A percentile compares a stretch with the other conserved stretches of the same genome.
These are phyloP conservation scores for Septoria linicola DNA, from an alignment of 2,329 filamentous ascomycete genomes.

Conservation along the genomic window DNA sequence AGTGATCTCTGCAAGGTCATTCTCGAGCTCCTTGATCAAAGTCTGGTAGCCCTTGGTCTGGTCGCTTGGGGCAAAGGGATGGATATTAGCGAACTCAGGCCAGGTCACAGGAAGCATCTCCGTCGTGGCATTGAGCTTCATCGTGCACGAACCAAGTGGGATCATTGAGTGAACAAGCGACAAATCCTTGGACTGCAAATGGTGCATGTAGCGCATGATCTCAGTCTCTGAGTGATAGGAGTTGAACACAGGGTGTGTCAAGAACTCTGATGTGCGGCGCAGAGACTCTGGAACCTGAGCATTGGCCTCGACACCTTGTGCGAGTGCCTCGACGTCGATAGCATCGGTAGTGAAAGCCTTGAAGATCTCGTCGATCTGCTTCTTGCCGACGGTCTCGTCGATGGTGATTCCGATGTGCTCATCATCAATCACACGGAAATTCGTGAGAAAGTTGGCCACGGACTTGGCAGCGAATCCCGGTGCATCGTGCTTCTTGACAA, in stretches of 20 bases:
- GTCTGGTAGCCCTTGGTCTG: conserved; percentile 66
- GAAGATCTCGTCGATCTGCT: conserved; percentile 59
- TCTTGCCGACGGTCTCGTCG: conserved; percentile 67
- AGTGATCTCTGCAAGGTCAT: conserved; percentile 77
- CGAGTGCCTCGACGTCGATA: conserved; percentile 37
- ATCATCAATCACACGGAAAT: conserved; percentile 62
- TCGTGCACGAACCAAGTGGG: conserved; percentile 91
- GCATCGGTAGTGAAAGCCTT: conserved; percentile 54
- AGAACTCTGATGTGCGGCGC: conserved; percentile 69
- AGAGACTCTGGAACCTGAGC: conserved; percentile 57
- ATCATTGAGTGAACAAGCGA: conserved; percentile 98
- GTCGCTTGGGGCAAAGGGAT: conserved; percentile 71
- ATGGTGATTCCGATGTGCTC: conserved; percentile 70
- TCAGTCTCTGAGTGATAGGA: conserved; percentile 93
- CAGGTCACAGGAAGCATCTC: conserved; percentile 88
- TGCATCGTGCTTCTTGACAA: conserved; percentile 56
- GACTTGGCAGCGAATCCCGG: conserved; percentile 52
- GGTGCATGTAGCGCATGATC: conserved; percentile 87
- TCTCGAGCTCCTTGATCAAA: conserved; percentile 70
- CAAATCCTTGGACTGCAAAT: conserved; percentile 89
- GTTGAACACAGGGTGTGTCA: conserved; percentile 94
- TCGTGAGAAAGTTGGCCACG: conserved; percentile 55
- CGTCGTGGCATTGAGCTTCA: conserved; percentile 94
- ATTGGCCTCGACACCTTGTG: conserved; percentile 32
- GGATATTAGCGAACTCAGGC: conserved; percentile 72